Evolutionary conservation across 2,329 filamentous ascomycete genomes (phyloP).

Genomic region (Colletotrichum sp.): DNA sequence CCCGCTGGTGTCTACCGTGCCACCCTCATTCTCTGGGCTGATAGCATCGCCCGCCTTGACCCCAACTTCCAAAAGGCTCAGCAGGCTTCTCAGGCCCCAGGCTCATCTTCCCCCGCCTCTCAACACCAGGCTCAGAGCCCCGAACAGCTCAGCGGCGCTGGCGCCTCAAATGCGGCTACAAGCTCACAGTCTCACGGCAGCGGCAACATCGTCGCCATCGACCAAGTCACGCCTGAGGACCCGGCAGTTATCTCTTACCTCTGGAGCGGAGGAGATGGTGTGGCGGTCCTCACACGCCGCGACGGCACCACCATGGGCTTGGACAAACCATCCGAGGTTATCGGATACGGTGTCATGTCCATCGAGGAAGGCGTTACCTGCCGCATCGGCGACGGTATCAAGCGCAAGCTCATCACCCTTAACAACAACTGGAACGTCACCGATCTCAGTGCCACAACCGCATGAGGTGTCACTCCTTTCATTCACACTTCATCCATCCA

Average conservation of each 20-base stretch:
- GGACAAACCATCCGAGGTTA: conserved; percentile 41
- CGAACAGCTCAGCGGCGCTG: conserved; percentile 8
- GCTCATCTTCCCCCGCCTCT: conserved; percentile 19
- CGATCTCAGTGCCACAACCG: conserved; percentile 11
- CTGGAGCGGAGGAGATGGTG: conserved; percentile 41
- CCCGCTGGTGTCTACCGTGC: conserved; percentile 73
- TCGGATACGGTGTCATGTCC: conserved; percentile 43
- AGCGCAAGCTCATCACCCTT: conserved; percentile 43
- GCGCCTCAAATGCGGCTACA: neutral
- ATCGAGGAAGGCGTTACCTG: conserved; percentile 45
- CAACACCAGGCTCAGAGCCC: conserved; percentile 2
- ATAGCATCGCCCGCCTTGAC: conserved; percentile 52
- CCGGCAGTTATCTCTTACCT: conserved; percentile 38
- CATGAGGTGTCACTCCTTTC: neutral
- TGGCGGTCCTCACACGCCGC: conserved; percentile 32
- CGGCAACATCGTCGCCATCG: conserved; percentile 36
- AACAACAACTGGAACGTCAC: conserved; percentile 43
- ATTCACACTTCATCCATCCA: neutral
- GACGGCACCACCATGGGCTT: conserved; percentile 38
- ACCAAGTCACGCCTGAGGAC: conserved; percentile 45
- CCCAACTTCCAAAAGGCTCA: conserved; percentile 34
- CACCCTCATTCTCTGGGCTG: conserved; percentile 65
- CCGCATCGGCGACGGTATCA: conserved; percentile 49
- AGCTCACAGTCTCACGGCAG: neutral
- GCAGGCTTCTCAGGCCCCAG: neutral